Evolutionary conservation across 2,329 filamentous ascomycete genomes (phyloP), one percentile per base, ranked within the genome.

Genomic region (Aspergillus quadrilineatus): DNA sequence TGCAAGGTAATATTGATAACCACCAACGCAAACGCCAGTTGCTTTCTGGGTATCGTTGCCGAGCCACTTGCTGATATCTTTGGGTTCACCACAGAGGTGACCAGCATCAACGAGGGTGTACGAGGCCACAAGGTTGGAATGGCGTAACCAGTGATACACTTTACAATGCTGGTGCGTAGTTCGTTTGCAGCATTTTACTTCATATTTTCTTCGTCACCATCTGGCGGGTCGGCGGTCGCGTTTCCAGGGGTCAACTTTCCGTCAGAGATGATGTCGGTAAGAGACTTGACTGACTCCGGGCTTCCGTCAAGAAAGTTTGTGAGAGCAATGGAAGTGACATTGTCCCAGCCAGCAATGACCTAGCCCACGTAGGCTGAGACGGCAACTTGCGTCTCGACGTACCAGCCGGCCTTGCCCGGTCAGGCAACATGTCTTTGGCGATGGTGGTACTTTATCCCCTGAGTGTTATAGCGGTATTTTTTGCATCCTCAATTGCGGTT

Each of bases 51-150:
- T 58, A 14, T 51, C 22, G 37, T 47, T 22, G 49, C 46, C 26
- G n/a, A 55, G 36, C 48, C 57, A 43, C 28, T 62, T 45, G 28
- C 26, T 32, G 22, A 22, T 28, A 46, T 46, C 28, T 37, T 6
- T 36, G 32, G 52, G 10, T 26, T 49, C 53, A 46, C 54, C 59
- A 41, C 60, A 61, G 22, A 26, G 32, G 34, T 59, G 30, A 34
- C 62, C 56, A 32, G 62, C 36, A 48, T 60, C 42, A 39, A 63
- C 55, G 52, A 64, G 28, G 44, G 9, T n/a, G 49, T 10, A 4
- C 57, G 57, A n/a, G 36, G 28, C 60, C 55, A 60, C 3, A 60
- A 14, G 4, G 52, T 50, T 3, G 60, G 58, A 34, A 58, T 57
- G 17, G 55, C 29, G 37, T 51, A 59, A 12, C 54, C 57, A 9